These are phyloP conservation scores for Hanseniaspora clermontiae DNA, from an alignment of 805 yeast genomes.

Conservation along the genomic window DNA sequence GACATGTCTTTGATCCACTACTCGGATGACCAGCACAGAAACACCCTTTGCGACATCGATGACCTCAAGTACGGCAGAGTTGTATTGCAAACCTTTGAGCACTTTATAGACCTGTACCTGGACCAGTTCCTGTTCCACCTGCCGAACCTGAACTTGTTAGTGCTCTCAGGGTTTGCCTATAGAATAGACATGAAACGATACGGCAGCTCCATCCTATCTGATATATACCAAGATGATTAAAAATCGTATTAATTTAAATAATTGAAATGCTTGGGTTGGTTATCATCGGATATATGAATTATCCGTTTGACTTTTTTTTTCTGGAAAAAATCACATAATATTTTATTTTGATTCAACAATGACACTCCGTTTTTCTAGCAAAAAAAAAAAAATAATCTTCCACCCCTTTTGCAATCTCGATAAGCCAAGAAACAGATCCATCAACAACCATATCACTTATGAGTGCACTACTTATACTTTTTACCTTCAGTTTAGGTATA, in stretches of 20 bases:
- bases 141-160: background rate
- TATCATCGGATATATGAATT: background rate
- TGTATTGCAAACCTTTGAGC: constrained; percentile 5
- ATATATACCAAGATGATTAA: background rate
- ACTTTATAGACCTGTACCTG: constrained; percentile 7
- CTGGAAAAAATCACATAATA: no score
- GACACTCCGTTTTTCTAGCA: no score
- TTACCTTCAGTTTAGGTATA: background rate
- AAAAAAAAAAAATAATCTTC: no score
- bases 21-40: background rate
- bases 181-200: constrained; percentile 1
- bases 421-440: no score
- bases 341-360: background rate
- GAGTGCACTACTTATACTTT: background rate
- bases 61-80: background rate
- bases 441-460: background rate
- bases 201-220: constrained; percentile 4
- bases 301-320: no score
- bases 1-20: constrained; percentile 9
- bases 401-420: background rate
- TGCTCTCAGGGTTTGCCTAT: constrained; percentile 6
- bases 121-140: constrained; percentile 1
- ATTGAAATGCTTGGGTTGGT: no score
- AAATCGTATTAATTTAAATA: no score
- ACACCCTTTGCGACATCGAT: background rate